phyloP scores from a whole-genome alignment of 2,329 filamentous ascomycete species.

The Colletotrichum gloeosporioides region DNA sequence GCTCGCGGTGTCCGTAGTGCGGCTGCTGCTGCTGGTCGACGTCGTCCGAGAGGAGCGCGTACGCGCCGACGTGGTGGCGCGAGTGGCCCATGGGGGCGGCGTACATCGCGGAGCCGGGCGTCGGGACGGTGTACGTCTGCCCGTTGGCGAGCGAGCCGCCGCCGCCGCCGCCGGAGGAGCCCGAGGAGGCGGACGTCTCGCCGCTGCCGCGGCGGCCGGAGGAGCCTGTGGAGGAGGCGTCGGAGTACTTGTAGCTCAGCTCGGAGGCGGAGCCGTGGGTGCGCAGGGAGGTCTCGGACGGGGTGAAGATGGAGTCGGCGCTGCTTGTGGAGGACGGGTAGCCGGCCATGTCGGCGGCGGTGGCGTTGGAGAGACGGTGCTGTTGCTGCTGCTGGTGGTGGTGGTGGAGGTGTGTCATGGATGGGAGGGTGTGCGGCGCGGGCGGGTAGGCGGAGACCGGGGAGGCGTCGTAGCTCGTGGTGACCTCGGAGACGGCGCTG shows the following conservation, averaged over 20 bases:
- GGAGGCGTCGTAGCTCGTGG: not conserved
- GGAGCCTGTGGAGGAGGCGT: not conserved
- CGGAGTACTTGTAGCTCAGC: conserved; percentile 22
- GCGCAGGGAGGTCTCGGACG: conserved; percentile 17
- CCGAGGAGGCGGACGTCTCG: not conserved
- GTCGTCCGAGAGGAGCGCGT: conserved; percentile 6
- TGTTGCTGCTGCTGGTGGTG: not conserved
- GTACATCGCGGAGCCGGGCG: conserved; percentile 10
- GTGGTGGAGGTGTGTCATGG: conserved; percentile 10
- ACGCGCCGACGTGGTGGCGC: not conserved
- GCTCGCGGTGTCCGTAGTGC: not conserved
- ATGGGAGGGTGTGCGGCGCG: conserved; percentile 7
- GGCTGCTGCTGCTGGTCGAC: not conserved
- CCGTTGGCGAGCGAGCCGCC: conserved; percentile 10
- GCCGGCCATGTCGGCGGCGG: not conserved
- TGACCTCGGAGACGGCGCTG: conserved; percentile 1
- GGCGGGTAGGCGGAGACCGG: conserved; percentile 10
- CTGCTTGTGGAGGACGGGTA: conserved; percentile 15
- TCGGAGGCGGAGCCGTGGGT: conserved; percentile 16
- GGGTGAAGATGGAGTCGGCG: conserved; percentile 20
- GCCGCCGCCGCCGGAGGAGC: not conserved
- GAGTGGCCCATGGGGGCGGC: not conserved
- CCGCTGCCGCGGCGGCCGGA: conserved; percentile 10
- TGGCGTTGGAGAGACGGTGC: not conserved
- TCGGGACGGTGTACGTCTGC: conserved; percentile 15